A percentile compares a stretch with the other conserved stretches of the same genome.
Evolutionary conservation across 1,284 basidiomycete genomes (phyloP).

Genomic region (Somion occarium): DNA sequence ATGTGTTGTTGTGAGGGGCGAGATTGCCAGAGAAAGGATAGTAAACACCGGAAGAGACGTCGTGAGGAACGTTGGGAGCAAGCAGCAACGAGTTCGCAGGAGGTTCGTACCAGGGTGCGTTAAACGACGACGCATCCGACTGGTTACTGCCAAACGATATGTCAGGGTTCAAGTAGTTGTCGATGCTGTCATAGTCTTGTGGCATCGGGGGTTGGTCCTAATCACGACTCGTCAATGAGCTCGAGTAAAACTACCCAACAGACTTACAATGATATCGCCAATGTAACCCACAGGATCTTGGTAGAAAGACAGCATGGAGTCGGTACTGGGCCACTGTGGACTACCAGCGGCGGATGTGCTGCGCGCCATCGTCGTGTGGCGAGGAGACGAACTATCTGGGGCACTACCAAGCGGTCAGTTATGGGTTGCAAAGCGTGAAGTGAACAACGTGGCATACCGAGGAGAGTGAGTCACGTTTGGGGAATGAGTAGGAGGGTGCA

Average conservation of each 20-base stretch:
- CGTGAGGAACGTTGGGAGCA: background rate
- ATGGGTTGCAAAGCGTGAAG: background rate
- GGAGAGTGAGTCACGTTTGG: background rate
- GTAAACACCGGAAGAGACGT: conserved; percentile 1
- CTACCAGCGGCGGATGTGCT: background rate
- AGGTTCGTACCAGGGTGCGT: background rate
- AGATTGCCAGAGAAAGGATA: background rate
- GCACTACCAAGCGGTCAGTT: background rate
- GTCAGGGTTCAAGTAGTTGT: background rate
- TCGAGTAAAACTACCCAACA: background rate
- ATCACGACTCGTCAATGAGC: background rate
- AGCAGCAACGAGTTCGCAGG: background rate
- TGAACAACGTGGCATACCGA: background rate
- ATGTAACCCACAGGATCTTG: no score
- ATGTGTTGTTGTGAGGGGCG: background rate
- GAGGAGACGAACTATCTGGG: background rate
- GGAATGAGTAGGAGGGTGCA: background rate
- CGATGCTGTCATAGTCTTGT: no score
- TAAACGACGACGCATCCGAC: background rate
- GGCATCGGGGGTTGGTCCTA: background rate
- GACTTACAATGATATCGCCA: background rate
- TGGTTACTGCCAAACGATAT: background rate
- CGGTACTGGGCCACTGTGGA: background rate
- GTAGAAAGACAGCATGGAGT: no score
- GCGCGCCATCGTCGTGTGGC: background rate